Base-by-base conservation (phyloP, 306 rosid genomes). In the Trifolium fragiferum region DNA sequence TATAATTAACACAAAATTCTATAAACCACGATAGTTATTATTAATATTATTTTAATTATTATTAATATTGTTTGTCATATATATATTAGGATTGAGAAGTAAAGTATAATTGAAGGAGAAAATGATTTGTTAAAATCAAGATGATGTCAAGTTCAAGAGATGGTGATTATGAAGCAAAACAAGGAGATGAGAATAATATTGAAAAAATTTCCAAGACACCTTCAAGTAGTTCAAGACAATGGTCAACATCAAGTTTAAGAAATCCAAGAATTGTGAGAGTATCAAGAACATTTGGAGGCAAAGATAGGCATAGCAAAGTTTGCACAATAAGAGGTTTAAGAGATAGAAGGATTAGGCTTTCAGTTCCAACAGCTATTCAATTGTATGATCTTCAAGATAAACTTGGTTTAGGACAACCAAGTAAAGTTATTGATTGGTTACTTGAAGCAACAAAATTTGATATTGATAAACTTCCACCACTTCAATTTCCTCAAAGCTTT, bases 271-370 rank as follows among this genome's bases (percentile, higher is more conserved):
- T 93, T 43, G 97, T 93, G 0, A 83, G 97, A 13, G 96, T 91
- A 9, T 91, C 98, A 0, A 87, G 97, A 4, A 76, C 90, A 0
- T 93, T 93, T 19, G 98, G 98, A 4, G 98, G 98, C 8, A 93
- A 93, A 84, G 98, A 93, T 40, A 72, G 98, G 68, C 98, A 93
- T 49, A 93, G 98, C 86, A 93, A 93, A 71, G 98, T 93, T 33
- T 91, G 92, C 84, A 93, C 98, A 8, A 75, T 93, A 18, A 89
- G 97, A 70, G 98, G 98, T 12, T 82, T 93, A 49, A 84, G 98
- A 33, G 98, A 93, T 81, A 81, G 98, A 46, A 78, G 98, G 60
- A 93, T 93, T 23, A 84, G 98, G 84, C 96, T 93, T 65, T 93
- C 98, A 3, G 88, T 93, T 0, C 96, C 94, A 6, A 87, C 98